Base-by-base conservation (phyloP, 805 yeast genomes). In the Yamadazyma paraphyllophila region DNA sequence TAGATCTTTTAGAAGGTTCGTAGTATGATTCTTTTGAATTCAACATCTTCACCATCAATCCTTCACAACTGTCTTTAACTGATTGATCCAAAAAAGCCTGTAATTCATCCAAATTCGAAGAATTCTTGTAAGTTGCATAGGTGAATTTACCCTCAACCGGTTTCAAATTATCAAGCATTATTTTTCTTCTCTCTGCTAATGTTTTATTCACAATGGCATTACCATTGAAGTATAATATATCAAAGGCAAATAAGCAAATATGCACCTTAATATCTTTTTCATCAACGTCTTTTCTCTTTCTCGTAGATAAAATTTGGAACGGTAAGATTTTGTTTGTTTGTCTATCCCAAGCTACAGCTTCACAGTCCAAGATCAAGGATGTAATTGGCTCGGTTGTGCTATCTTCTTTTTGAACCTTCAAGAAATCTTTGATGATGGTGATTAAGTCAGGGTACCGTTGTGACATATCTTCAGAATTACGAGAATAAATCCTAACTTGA, bases 381-480 rank as follows among this genome's bases (percentile, higher is more conserved):
- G 43, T 43, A 13, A 52, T 41, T 34, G 68, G 66, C 1, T 81
- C 73, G 1, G 58, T 50, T 10, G 62, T 61, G 3, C 49, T 52
- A 1, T 56, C 47, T 9, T 46, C 52, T 12, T 51, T 54, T 27
- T 64, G 64, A 4, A 52, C 61, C 20, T 68, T 66, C 34, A 81
- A 58, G 48, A 84, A 81, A 33, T 83, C 84, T 36, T 78, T 77
- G 14, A 88, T 75, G 36, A 87, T 81, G 1, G 82, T 75, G 11
- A 86, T 70, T 49, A 94, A 78, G 65, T 94, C 99, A 0, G 99
- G 99, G 61, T 94, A 94, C 59, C 97, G 72, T 60, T 87, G 89
- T 0, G 96, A 85, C 99, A 94, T 94, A 63, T 94, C 92, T 67
- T 94, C 99, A 42, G 96, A 88, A 65, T 92, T 94, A 65, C 99